Base-by-base conservation (phyloP, 2,329 filamentous ascomycete genomes). In the Colletotrichum godetiae region DNA sequence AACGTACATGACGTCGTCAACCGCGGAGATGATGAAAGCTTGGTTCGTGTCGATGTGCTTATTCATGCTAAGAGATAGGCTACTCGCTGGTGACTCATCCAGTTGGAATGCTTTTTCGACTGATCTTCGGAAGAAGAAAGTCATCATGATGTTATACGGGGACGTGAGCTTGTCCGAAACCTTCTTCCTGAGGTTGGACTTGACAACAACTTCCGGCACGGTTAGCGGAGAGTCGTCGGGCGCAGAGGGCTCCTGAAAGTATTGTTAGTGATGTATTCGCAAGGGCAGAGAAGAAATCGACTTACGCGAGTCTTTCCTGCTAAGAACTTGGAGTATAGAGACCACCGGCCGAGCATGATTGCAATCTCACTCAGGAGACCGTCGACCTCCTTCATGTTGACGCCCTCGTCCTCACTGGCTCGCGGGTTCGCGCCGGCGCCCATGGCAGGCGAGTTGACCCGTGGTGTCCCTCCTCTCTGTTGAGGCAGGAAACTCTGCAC, bases 1-100 rank as follows among this genome's bases (percentile, higher is more conserved):
- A 78, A 99, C 98, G 83, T 98, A 99, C 96, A 99, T 98, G 79
- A 98, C 95, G 84, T 98, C 97, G 85, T 99, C 97, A 10, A 99
- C 95, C 0, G 96, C 95, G 2, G 95, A 95, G 56, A 97, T 96
- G 78, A 99, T 98, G 79, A 94, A 97, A 0, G 97, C 97, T 3
- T 95, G 90, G 77, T 95, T 95, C 71, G 92, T 90, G 65, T 93
- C 91, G 56, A 98, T 87, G 4, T 92, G 87, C 78, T 89, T 93
- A 78, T 89, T 92, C 55, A 92, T 87, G 79, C 92, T 94, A 42
- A 99, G 86, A 0, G 94, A 93, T 24, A 99, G 86, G 24, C 95
- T 95, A 0, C 88, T 84, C 0, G 42, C 42, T 22, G 97, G 97
- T 24, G 92, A 90, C 81, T 99, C 97, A 80, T 99, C 97, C 58